Conservation (phyloP, 176 grass and related monocot species). For the Chrysopogon serrulatus region DNA sequence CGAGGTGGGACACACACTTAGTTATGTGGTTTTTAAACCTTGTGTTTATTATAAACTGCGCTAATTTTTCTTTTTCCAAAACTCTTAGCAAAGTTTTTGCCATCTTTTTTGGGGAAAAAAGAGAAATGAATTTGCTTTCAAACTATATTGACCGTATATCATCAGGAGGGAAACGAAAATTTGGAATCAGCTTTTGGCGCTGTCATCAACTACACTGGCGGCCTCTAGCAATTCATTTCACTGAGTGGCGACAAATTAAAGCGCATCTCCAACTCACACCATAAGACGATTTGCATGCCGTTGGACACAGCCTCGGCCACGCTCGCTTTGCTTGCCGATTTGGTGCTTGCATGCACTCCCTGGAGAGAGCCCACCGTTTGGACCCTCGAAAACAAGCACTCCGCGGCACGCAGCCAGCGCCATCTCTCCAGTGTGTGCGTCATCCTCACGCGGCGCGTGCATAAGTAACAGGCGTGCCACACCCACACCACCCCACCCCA, state of each 20-base stretch:
- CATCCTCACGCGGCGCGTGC: neutral
- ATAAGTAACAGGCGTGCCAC: neutral
- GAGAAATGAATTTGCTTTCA: neutral
- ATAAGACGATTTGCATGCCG: neutral
- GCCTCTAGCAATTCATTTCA: neutral
- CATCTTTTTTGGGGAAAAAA: too few relatives aligned
- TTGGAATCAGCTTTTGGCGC: neutral
- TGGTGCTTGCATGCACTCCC: neutral
- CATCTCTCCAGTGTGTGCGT: neutral
- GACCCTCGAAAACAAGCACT: neutral
- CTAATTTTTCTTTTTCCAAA: too few relatives aligned
- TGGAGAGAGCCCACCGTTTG: neutral
- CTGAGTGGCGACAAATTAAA: neutral
- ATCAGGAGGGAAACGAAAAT: neutral
- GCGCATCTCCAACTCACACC: neutral
- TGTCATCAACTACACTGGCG: neutral
- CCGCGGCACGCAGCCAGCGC: neutral
- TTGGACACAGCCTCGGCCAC: neutral
- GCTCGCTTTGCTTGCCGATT: neutral
- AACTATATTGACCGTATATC: neutral
- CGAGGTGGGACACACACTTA: too few relatives aligned
- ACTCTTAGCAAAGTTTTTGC: too few relatives aligned
- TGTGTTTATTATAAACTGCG: too few relatives aligned
- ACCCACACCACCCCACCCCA: too few relatives aligned
- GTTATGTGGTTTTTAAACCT: too few relatives aligned